phyloP scores from a whole-genome alignment of 352 stramenopile genomes.

The Phytophthora sansomeana region DNA sequence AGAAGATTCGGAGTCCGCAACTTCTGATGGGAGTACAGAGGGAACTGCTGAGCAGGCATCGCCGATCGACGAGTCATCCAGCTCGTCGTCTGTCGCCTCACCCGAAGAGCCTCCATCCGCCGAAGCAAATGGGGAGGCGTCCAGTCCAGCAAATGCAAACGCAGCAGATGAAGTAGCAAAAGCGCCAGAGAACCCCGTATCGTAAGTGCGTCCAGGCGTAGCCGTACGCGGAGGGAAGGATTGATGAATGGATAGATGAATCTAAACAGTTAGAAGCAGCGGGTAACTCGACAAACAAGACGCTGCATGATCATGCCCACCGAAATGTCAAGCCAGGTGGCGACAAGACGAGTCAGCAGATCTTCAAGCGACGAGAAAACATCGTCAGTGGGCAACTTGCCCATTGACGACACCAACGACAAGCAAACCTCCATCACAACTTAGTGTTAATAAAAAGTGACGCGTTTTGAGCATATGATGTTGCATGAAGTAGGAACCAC shows the following conservation, averaged over 20 bases:
- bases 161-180: slow-evolving; percentile 14
- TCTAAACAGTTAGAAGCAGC: slow-evolving; percentile 40
- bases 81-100: slow-evolving; percentile 10
- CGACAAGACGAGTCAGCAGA: slow-evolving; percentile 13
- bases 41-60: not conserved
- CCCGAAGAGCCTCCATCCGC: slow-evolving; percentile 6
- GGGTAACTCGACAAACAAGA: slow-evolving; percentile 35
- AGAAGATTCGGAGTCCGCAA: slow-evolving; percentile 9
- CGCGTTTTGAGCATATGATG: slow-evolving; percentile 7
- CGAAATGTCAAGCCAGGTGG: slow-evolving; percentile 9
- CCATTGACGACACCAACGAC: slow-evolving; percentile 10
- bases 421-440: not conserved
- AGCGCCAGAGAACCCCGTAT: slow-evolving; percentile 24
- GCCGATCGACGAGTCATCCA: slow-evolving; percentile 12
- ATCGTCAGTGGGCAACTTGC: slow-evolving; percentile 11
- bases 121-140: slow-evolving; percentile 25
- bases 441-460: slow-evolving; percentile 33
- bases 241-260: slow-evolving; percentile 41
- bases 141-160: slow-evolving; percentile 20
- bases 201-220: slow-evolving; percentile 27
- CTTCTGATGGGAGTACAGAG: slow-evolving; percentile 3
- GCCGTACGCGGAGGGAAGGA: slow-evolving; percentile 11
- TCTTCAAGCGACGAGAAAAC: not conserved
- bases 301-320: slow-evolving; percentile 19
- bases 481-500: not conserved